These are phyloP conservation scores for Alternaria panax DNA, from an alignment of 2,329 filamentous ascomycete genomes.

Conservation along the genomic window DNA sequence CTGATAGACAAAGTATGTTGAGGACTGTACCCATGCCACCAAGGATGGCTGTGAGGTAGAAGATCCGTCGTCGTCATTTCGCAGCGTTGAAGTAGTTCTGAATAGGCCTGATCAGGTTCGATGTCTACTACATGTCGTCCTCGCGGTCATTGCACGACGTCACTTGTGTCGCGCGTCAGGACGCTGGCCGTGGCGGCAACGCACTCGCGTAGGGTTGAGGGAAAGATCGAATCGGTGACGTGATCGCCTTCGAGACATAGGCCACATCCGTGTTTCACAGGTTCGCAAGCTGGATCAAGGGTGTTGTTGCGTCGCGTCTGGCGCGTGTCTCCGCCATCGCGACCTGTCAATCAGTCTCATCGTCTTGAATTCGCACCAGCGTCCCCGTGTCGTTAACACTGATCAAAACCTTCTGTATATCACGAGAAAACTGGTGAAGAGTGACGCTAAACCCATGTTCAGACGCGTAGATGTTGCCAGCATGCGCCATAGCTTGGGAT, in stretches of 20 bases:
- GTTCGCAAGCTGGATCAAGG: conserved; percentile 38
- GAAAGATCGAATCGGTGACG: conserved; percentile 55
- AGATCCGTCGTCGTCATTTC: conserved; percentile 28
- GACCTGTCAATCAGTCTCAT: background rate
- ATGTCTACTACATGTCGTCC: conserved; percentile 51
- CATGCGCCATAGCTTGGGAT: conserved; percentile 2
- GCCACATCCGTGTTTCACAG: conserved; percentile 27
- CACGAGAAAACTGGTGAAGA: background rate
- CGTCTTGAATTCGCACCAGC: background rate
- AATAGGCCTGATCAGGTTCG: conserved; percentile 18
- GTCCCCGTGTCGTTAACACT: background rate
- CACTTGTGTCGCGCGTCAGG: conserved; percentile 51
- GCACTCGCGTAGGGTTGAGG: conserved; percentile 57
- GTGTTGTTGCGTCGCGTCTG: conserved; percentile 32
- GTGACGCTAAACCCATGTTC: background rate
- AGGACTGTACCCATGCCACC: conserved; percentile 17
- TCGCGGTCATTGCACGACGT: conserved; percentile 54
- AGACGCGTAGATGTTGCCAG: background rate
- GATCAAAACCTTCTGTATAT: background rate
- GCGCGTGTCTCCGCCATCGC: background rate
- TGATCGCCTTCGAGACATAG: conserved; percentile 33
- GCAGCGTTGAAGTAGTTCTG: conserved; percentile 22
- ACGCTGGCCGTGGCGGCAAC: conserved; percentile 20
- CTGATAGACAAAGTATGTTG: conserved; percentile 47
- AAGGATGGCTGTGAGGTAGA: conserved; percentile 14